Evolutionary conservation across 768 basidiomycete species (phyloP), one percentile per base, ranked within the genome.

Genomic region (Russula sp.): DNA sequence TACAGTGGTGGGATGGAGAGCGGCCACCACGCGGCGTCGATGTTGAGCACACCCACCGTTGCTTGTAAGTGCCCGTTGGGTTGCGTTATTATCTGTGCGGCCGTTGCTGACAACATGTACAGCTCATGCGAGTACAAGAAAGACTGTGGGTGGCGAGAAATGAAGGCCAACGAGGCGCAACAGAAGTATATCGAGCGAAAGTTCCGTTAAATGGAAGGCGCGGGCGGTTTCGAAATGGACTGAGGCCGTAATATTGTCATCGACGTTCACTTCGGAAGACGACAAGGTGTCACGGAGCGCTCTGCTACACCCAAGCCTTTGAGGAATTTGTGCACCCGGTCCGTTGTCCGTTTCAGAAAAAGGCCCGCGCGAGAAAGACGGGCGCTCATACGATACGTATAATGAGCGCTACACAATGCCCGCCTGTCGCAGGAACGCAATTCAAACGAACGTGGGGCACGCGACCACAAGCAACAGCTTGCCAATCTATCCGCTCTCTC

Each of bases 1-100:
- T 93, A 2, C 71, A 78, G 53, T 94, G 88, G 83, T 96, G 93
- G 93, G 73, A 79, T 60, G 90, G 91, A 1, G 66, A 77, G 56
- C 78, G 93, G 43, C 75, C 78, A 35, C 83, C 93, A 0, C 71
- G 73, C n/a, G 93, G 93, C 1, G 93, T 94, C 0, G 77, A 78
- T 2, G 35, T 86, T 22, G 73, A 79, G 47, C 76, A 87, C 54
- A 75, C 85, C 3, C 68, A 77, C 58, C 78, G 91, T 53, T 93
- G 92, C 78, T 75, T 75, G 84, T 91, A 71, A 74, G 86, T 79
- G 18, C 45, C 46, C 62, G 13, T 13, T 13, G 25, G 11, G 20
- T n/a, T 39, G 56, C 7, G 7, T 59, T 53, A 22, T 60, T 48
- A 36, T 36, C 46, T 35, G 47, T 34, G 14, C 41, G 32, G 29